Conservation (phyloP, 768 basidiomycete genomes). For the Mycena rosella region DNA sequence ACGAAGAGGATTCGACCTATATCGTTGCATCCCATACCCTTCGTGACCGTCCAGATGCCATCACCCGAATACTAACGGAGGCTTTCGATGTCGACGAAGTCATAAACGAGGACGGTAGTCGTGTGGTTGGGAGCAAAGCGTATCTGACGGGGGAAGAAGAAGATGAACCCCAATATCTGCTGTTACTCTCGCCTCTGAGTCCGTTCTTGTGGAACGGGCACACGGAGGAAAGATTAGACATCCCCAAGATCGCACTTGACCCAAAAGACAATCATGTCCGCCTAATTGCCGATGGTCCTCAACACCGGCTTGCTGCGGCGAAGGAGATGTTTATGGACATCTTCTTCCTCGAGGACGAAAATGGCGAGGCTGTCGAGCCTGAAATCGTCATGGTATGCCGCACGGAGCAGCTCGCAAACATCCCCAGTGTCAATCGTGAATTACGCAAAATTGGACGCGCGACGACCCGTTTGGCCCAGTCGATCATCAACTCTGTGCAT, state of each 20-base stretch:
- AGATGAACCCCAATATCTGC: slow-evolving; percentile 79
- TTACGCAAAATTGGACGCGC: slow-evolving; percentile 91
- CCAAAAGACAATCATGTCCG: slow-evolving; percentile 91
- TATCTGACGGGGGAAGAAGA: slow-evolving; percentile 60
- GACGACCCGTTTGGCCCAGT: slow-evolving; percentile 90
- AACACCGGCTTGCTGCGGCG: slow-evolving; percentile 77
- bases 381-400: slow-evolving; percentile 63
- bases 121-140: slow-evolving; percentile 52
- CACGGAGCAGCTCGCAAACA: slow-evolving; percentile 89
- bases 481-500: slow-evolving; percentile 92
- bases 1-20: slow-evolving; percentile 93
- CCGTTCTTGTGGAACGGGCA: slow-evolving; percentile 94
- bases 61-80: slow-evolving; percentile 84
- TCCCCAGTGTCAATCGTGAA: slow-evolving; percentile 90
- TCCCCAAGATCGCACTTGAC: slow-evolving; percentile 85
- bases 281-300: slow-evolving; percentile 91
- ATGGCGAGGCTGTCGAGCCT: slow-evolving; percentile 63
- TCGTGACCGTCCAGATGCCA: slow-evolving; percentile 79
- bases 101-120: slow-evolving; percentile 66
- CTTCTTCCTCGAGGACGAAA: slow-evolving; percentile 73
- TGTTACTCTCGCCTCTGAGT: slow-evolving; percentile 86
- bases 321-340: slow-evolving; percentile 82
- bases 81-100: slow-evolving; percentile 85
- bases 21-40: slow-evolving; percentile 86
- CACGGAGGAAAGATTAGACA: slow-evolving; percentile 76